These are phyloP conservation scores for Ananas comosus DNA, from an alignment of 176 grass and related monocot genomes.

Conservation along the genomic window DNA sequence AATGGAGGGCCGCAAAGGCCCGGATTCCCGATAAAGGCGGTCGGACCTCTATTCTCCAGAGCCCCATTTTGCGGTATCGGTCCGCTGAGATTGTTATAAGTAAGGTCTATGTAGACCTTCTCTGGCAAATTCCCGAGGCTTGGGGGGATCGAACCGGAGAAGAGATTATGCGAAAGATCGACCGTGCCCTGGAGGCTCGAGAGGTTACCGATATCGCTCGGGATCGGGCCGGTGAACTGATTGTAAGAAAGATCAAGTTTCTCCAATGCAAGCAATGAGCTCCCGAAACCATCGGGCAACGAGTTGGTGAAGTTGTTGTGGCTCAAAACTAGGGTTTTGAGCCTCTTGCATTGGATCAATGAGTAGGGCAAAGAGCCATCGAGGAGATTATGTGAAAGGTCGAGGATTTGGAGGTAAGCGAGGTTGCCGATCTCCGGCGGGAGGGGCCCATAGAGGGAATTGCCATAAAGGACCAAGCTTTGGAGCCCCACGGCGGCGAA, in stretches of 20 bases:
- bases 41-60: constrained; percentile 64
- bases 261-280: constrained; percentile 36
- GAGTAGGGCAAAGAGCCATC: constrained; percentile 50
- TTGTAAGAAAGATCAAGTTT: constrained; percentile 83
- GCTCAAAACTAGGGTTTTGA: constrained; percentile 50
- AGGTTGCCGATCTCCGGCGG: constrained; percentile 57
- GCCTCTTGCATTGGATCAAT: constrained; percentile 53
- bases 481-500: constrained; percentile 36
- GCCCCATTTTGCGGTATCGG: constrained; percentile 72
- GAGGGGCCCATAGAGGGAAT: constrained; percentile 48
- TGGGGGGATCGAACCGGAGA: constrained; percentile 66
- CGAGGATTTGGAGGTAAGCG: constrained; percentile 66
- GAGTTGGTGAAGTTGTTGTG: constrained; percentile 52
- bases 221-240: constrained; percentile 45
- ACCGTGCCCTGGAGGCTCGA: constrained; percentile 60
- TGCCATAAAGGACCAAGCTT: constrained; percentile 76
- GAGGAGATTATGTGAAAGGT: constrained; percentile 70
- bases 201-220: constrained; percentile 54
- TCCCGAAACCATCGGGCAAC: constrained; percentile 43
- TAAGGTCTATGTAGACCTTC: constrained; percentile 87
- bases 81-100: constrained; percentile 81
- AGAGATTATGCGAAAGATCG: constrained; percentile 77
- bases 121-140: constrained; percentile 70
- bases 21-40: constrained; percentile 70
- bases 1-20: constrained; percentile 66